Evolutionary conservation across 441 rosid species (phyloP).

Genomic region (Pelargonium cotyledonis): DNA sequence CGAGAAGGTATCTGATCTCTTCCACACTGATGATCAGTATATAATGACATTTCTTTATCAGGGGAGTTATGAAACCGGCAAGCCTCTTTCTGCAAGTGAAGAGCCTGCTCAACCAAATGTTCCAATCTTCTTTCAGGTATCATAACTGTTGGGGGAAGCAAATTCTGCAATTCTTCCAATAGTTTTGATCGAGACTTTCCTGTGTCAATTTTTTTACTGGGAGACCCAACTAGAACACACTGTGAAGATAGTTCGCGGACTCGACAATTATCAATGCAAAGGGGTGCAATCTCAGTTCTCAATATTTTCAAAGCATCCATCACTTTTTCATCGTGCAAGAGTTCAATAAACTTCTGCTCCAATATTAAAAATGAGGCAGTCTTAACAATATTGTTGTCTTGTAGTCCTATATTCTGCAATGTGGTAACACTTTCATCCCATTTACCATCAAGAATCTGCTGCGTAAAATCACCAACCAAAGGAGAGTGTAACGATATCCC

Average conservation of each 20-base stretch:
- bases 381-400: slow-evolving; percentile 38
- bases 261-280: slow-evolving; percentile 28
- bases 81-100: slow-evolving; percentile 39
- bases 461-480: slow-evolving; percentile 35
- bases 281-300: slow-evolving; percentile 56
- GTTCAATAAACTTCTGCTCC: slow-evolving; percentile 58
- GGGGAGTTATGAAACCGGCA: slow-evolving; percentile 55
- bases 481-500: slow-evolving; percentile 48
- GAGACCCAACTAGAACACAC: slow-evolving; percentile 23
- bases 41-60: slow-evolving; percentile 51
- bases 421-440: slow-evolving; percentile 50
- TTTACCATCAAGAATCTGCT: slow-evolving; percentile 43
- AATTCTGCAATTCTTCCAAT: slow-evolving; percentile 46
- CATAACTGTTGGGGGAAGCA: slow-evolving; percentile 52
- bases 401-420: slow-evolving; percentile 34
- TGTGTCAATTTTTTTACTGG: slow-evolving; percentile 22
- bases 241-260: slow-evolving; percentile 40
- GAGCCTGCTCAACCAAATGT: slow-evolving; percentile 58
- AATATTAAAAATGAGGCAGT: slow-evolving; percentile 49
- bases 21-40: slow-evolving; percentile 59
- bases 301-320: slow-evolving; percentile 49
- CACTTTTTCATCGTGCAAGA: slow-evolving; percentile 35
- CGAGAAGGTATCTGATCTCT: slow-evolving; percentile 54
- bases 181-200: slow-evolving; percentile 39
- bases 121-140: slow-evolving; percentile 61